Evolutionary conservation across 2,329 filamentous ascomycete species (phyloP).

Genomic region (Lachnellula arida): DNA sequence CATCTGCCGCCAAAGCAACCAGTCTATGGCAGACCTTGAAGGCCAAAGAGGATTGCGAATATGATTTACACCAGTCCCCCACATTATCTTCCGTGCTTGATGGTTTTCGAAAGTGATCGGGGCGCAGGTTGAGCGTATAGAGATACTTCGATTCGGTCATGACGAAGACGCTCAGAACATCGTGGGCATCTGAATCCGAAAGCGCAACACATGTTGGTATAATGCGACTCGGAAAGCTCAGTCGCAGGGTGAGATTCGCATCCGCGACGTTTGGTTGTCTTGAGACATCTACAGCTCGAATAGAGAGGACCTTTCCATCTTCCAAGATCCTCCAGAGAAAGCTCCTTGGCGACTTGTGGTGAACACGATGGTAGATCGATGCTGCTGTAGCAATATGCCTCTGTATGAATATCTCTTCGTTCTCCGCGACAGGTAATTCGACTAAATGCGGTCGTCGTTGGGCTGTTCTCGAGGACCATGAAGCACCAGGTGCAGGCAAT

Average conservation of each 20-base stretch:
- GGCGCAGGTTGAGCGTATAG: conserved; percentile 77
- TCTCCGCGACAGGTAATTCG: conserved; percentile 47
- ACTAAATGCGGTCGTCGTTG: conserved; percentile 37
- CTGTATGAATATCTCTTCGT: conserved; percentile 68
- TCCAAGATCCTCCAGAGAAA: conserved; percentile 91
- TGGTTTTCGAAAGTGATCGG: conserved; percentile 73
- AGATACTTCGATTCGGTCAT: conserved; percentile 75
- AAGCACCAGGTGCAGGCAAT: conserved; percentile 51
- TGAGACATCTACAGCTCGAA: conserved; percentile 77
- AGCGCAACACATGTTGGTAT: conserved; percentile 75
- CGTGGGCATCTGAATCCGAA: conserved; percentile 71
- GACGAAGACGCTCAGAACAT: conserved; percentile 73
- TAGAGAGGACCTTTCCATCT: conserved; percentile 71
- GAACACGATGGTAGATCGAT: conserved; percentile 78
- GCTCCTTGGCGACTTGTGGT: conserved; percentile 70
- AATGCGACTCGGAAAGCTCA: conserved; percentile 71
- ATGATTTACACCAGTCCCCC: conserved; percentile 72
- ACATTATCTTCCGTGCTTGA: conserved; percentile 67
- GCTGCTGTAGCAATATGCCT: conserved; percentile 72
- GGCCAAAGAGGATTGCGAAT: conserved; percentile 65
- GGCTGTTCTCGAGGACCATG: conserved; percentile 31
- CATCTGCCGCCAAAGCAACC: conserved; percentile 65
- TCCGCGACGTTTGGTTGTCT: conserved; percentile 62
- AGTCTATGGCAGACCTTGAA: conserved; percentile 80
- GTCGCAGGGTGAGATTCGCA: conserved; percentile 68